Evolutionary conservation across 495 filamentous ascomycete genomes (phyloP), one percentile per base, ranked within the genome.

Genomic region (Cladorrhinum samala): DNA sequence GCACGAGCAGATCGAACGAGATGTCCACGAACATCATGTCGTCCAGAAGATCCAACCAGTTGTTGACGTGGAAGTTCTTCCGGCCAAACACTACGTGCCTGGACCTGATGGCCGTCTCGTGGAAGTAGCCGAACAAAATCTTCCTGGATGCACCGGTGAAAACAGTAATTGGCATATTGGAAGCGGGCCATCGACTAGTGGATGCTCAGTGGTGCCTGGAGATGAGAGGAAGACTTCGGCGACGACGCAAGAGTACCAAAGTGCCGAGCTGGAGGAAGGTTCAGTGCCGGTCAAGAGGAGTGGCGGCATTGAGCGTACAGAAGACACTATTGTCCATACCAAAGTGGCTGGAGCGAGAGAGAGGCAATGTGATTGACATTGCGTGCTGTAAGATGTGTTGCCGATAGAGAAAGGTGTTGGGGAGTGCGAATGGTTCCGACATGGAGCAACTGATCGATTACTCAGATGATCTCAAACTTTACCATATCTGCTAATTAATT

Each of bases 1-100:
- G 13, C 59, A 81, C 60, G 75, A 83, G 56, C 46, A 55, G 7
- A 77, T 82, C 24, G 70, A 75, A 3, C 75, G 78, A 21, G 79
- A 83, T 25, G 77, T 81, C 53, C 80, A 84, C 58, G 71, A 68
- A 17, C 66, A 83, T 58, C 75, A 83, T 25, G 61, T 77, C 17
- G 73, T 72, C 49, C 77, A 79, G 50, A 71, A 70, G 13, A 72
- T 80, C 21, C 74, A 75, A 8, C 81, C 81, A 3, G 62, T 83
- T 38, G 68, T 68, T 23, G 77, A 80, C 13, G 65, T 74, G 11
- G 71, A 81, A 54, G 37, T 62, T 13, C 49, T 64, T 19, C 61
- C 63, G 18, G 53, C 61, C 14, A 56, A 57, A 0, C 63, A 68
- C 49, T 60, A 56, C 24, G 53, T 58, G 4, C 52, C 37, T 6